phyloP scores from a whole-genome alignment of 192 early-diverging fungal genomes.

The Haplosporangium gracile region DNA sequence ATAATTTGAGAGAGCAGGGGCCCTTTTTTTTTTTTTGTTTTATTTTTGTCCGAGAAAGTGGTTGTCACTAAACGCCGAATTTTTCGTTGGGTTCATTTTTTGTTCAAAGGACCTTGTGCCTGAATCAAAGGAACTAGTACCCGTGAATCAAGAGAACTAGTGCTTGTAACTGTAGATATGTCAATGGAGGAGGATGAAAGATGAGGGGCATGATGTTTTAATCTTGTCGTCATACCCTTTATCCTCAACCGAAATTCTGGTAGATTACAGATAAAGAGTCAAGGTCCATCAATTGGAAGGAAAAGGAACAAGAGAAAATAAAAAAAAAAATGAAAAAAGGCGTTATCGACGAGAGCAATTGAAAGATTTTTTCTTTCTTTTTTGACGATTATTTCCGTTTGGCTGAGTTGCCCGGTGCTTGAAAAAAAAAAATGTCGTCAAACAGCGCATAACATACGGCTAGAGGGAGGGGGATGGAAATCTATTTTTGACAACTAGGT shows the following conservation, averaged over 20 bases:
- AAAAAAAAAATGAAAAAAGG: too few species aligned
- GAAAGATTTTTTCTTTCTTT: neutral
- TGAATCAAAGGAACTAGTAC: too few species aligned
- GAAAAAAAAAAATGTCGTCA: neutral
- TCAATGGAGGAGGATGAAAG: too few species aligned
- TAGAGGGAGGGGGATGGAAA: neutral
- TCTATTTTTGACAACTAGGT: neutral
- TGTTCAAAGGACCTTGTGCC: too few species aligned
- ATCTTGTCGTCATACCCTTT: too few species aligned
- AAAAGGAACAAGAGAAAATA: too few species aligned
- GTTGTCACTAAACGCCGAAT: neutral
- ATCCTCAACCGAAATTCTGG: too few species aligned
- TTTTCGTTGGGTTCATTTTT: neutral
- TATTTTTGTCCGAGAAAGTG: neutral
- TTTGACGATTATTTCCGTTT: neutral
- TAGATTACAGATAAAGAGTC: too few species aligned
- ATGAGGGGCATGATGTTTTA: too few species aligned
- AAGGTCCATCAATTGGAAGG: too few species aligned
- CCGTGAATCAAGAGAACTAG: too few species aligned
- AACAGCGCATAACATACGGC: neutral
- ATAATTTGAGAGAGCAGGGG: constrained; percentile 6
- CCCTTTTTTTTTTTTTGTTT: neutral
- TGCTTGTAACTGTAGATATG: too few species aligned
- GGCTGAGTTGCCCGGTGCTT: constrained; percentile 4
- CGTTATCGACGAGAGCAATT: neutral